phyloP scores from a whole-genome alignment of 2,329 filamentous ascomycete genomes.

The Aspergillus ibericus region DNA sequence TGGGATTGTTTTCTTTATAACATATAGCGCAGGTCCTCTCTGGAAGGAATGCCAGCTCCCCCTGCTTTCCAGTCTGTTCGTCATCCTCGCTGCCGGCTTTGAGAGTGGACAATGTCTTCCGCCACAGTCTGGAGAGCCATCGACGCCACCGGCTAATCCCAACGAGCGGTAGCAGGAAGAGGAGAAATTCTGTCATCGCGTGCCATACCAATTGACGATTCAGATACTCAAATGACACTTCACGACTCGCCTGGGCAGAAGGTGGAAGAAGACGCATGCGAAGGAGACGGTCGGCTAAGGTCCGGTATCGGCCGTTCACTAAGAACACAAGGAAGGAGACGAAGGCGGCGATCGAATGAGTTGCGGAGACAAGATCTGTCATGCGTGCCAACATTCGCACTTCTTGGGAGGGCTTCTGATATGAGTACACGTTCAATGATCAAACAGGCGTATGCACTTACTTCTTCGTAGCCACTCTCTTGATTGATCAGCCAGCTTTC shows the following conservation, averaged over 20 bases:
- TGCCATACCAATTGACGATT: slow-evolving; percentile 99
- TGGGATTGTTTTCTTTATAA: slow-evolving; percentile 86
- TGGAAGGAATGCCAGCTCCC: slow-evolving; percentile 81
- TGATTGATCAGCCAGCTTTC: slow-evolving; percentile 78
- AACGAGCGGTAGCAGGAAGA: slow-evolving; percentile 95
- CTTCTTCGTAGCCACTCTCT: slow-evolving; percentile 71
- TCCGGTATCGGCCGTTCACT: slow-evolving; percentile 86
- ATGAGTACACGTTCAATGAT: slow-evolving; percentile 15
- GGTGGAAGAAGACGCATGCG: slow-evolving; percentile 82
- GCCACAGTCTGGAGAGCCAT: slow-evolving; percentile 85
- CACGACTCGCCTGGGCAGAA: slow-evolving; percentile 79
- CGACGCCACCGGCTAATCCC: slow-evolving; percentile 90
- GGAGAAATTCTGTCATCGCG: slow-evolving; percentile 97
- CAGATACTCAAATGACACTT: slow-evolving; percentile 96
- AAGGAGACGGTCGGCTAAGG: slow-evolving; percentile 80
- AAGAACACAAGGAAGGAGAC: slow-evolving; percentile 88
- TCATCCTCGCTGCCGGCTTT: slow-evolving; percentile 50
- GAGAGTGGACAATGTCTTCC: slow-evolving; percentile 69
- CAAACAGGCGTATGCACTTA: slow-evolving; percentile 15
- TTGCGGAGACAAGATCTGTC: slow-evolving; percentile 67
- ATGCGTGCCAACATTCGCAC: slow-evolving; percentile 63
- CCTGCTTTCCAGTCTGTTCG: slow-evolving; percentile 54
- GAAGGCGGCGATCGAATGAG: slow-evolving; percentile 79
- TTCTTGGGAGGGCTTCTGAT: slow-evolving; percentile 46
- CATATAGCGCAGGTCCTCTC: slow-evolving; percentile 96